Evolutionary conservation across 225 moss, liverwort and hornwort genomes (phyloP).

Genomic region (Polytrichum commune): DNA sequence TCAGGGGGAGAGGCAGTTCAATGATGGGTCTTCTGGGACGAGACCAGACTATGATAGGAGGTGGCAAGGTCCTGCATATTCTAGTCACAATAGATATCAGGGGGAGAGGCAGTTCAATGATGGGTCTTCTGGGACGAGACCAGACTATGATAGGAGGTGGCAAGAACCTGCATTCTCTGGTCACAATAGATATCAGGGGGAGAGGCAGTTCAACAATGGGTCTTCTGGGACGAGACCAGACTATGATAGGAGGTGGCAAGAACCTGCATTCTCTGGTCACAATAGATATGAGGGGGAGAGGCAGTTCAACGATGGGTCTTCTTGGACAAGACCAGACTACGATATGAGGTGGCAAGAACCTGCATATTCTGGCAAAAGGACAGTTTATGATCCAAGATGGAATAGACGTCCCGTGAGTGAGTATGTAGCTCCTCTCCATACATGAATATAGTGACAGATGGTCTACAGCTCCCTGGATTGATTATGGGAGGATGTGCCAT

Average conservation of each 20-base stretch:
- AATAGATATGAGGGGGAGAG: conserved; percentile 9
- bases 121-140: conserved; percentile 10
- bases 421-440: conserved; percentile 7
- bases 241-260: conserved; percentile 20
- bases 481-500: background rate
- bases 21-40: conserved; percentile 11
- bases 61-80: conserved; percentile 14
- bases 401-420: conserved; percentile 15
- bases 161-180: conserved; percentile 11
- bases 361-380: conserved; percentile 3
- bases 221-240: conserved; percentile 10
- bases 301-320: conserved; percentile 9
- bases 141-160: conserved; percentile 18
- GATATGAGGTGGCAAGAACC: conserved; percentile 21
- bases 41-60: conserved; percentile 17
- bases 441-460: background rate
- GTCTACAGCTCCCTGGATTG: background rate
- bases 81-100: conserved; percentile 9
- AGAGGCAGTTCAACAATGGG: conserved; percentile 12
- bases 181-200: conserved; percentile 9
- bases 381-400: conserved; percentile 29
- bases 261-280: conserved; percentile 11
- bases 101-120: conserved; percentile 12
- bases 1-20: conserved; percentile 7
- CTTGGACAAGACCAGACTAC: conserved; percentile 11